Evolutionary conservation across 352 stramenopile species (phyloP), one percentile per base, ranked within the genome.

Genomic region (Phytophthora aleatoria): DNA sequence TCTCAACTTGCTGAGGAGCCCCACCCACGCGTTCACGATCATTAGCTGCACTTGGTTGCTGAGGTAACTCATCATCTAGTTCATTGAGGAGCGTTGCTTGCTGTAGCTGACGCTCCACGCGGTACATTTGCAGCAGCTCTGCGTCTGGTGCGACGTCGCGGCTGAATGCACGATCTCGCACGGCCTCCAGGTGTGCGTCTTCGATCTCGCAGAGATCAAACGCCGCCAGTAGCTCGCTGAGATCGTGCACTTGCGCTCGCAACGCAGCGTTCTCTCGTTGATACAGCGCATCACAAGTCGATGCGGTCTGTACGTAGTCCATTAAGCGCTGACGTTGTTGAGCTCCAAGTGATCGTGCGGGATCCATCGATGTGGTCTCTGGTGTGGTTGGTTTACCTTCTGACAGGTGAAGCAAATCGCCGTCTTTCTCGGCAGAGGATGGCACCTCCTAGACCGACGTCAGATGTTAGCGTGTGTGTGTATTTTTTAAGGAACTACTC

Each of bases 121-220:
- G 41, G 24, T 56, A 67, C 26, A 61, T 33, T 27, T 60, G 49
- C 15, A 67, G 49, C 24, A 64, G 33, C 20, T 67, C 59, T 57
- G 50, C 20, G 10, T 67, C 38, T 39, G 55, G 39, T 42, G 58
- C 41, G 16, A 64, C 51, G 12, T 76, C 58, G 10, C 69, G 69
- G 39, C 39, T 45, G n/a, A 73, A 76, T 1, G 64, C 64, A 36
- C 54, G 64, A 31, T 76, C 69, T 50, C 69, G 43, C 0, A 76
- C 59, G 26, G 27, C 43, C 0, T 48, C 64, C 38, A 76, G 28
- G 16, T 76, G 58, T 12, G 26, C 38, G 45, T 73, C 54, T 3
- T 67, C 38, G 4, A 76, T 26, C 36, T 61, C 53, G 13, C 53
- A 73, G 3, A 76, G 64, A 61, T 76, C 64, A 52, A 70, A 76